Evolutionary conservation across 2,329 filamentous ascomycete species (phyloP), one percentile per base, ranked within the genome.

Genomic region (Allantophomopsis cytisporea): DNA sequence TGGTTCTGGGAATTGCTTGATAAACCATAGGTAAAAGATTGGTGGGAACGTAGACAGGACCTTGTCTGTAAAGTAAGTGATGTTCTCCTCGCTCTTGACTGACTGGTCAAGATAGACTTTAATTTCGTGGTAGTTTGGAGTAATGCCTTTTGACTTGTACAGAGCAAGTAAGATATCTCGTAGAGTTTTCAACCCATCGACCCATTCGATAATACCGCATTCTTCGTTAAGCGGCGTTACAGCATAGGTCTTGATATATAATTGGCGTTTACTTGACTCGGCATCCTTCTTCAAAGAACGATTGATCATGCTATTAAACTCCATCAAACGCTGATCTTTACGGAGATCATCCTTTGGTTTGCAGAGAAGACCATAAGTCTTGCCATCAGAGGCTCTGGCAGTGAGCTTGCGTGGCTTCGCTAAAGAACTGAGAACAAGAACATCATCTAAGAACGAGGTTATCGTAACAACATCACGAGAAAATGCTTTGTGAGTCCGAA

Each of bases 221-320:
- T 96, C 89, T 61, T 98, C 93, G 56, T 94, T 96, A 36, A 99
- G 66, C 2, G 91, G 93, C 4, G 89, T 94, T 11, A 99, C 93
- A 6, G 86, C 87, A 52, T 99, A 98, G 0, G 91, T 98, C 54
- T 88, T 87, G 60, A 99, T 94, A 57, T 94, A 94, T 40, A 98
- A 71, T 47, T 91, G 83, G 13, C 91, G 76, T 56, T 85, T 83
- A 59, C 84, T 93, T 13, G 87, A 84, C 55, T 95, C 88, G 2
- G 88, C 80, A 52, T 96, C 88, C 45, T 83, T 79, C 55, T 95
- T 94, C 41, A 99, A 63, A 2, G 89, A 86, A 43, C 91, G 75
- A 57, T 98, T 98, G 65, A 98, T 96, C 75, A 96, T 91, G 35
- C 82, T 79, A 57, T 96, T 98, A 67, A 98, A 98, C 56, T 98